Evolutionary conservation across 2,329 filamentous ascomycete genomes (phyloP).

Genomic region (Juglanconis sp.): DNA sequence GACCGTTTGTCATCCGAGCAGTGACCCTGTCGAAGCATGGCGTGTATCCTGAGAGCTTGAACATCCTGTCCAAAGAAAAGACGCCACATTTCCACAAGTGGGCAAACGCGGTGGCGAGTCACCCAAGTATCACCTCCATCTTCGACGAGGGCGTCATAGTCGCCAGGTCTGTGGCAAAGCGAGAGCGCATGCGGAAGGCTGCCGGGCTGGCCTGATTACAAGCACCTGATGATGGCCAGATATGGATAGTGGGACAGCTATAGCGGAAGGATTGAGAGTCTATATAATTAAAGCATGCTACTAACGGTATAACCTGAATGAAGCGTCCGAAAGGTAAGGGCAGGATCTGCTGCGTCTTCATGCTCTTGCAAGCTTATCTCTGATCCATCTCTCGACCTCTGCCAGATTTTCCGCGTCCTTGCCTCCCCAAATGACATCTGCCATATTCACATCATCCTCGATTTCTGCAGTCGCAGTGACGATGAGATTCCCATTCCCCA

Average conservation of each 20-base stretch:
- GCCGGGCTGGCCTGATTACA: conserved; percentile 14
- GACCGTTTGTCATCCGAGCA: conserved; percentile 8
- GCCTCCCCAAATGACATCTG: conserved; percentile 24
- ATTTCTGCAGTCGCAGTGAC: conserved; percentile 23
- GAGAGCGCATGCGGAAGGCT: conserved; percentile 16
- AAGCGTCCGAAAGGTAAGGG: background rate
- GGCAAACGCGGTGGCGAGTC: conserved; percentile 53
- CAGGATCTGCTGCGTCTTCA: background rate
- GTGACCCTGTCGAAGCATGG: conserved; percentile 39
- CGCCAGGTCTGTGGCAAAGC: conserved; percentile 37
- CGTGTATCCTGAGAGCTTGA: conserved; percentile 46
- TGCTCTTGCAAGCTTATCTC: conserved; percentile 6
- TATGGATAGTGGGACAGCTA: background rate
- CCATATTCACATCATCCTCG: conserved; percentile 20
- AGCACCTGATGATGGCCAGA: no score
- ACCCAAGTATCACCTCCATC: conserved; percentile 61
- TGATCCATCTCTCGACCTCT: conserved; percentile 16
- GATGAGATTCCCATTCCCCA: conserved; percentile 18
- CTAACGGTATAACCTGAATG: no score
- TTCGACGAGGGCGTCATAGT: conserved; percentile 50
- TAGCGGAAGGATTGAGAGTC: no score
- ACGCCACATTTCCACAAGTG: conserved; percentile 56
- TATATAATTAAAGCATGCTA: no score
- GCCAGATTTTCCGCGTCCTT: conserved; percentile 15
- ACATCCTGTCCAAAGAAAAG: conserved; percentile 26